A percentile compares a stretch with the other conserved stretches of the same genome.
Evolutionary conservation across 1,139 yeast genomes (phyloP).

Genomic region (Meyerozyma carpophila): DNA sequence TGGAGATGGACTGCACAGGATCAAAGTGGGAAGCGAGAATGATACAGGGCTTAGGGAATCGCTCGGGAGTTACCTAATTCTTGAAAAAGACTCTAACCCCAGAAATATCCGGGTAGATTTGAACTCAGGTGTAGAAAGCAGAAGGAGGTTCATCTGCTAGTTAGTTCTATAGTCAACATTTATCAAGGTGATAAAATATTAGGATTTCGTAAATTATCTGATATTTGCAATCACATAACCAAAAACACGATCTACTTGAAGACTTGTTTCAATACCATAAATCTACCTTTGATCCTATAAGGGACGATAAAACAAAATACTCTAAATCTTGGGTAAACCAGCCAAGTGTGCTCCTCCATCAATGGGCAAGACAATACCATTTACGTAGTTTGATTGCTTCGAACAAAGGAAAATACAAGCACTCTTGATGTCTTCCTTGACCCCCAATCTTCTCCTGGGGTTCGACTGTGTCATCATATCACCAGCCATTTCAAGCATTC

Average conservation of each 20-base stretch:
- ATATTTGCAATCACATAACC: too few species aligned
- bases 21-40: neutral
- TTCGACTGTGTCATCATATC: constrained; percentile 43
- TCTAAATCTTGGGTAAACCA: constrained; percentile 10
- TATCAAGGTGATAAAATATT: too few species aligned
- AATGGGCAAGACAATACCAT: constrained; percentile 68
- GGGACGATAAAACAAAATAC: neutral
- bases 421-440: constrained; percentile 54
- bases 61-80: too few species aligned
- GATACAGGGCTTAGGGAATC: too few species aligned
- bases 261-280: too few species aligned
- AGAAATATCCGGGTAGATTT: too few species aligned
- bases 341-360: constrained; percentile 61
- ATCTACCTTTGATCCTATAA: neutral
- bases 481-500: constrained; percentile 53
- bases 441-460: constrained; percentile 65
- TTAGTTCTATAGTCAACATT: too few species aligned
- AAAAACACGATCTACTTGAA: too few species aligned
- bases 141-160: neutral
- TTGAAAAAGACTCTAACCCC: too few species aligned
- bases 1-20: neutral
- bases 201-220: too few species aligned
- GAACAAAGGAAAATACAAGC: constrained; percentile 59
- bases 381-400: constrained; percentile 55
- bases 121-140: neutral